phyloP scores from a whole-genome alignment of 805 yeast genomes.

The Kazachstania taianensis region DNA sequence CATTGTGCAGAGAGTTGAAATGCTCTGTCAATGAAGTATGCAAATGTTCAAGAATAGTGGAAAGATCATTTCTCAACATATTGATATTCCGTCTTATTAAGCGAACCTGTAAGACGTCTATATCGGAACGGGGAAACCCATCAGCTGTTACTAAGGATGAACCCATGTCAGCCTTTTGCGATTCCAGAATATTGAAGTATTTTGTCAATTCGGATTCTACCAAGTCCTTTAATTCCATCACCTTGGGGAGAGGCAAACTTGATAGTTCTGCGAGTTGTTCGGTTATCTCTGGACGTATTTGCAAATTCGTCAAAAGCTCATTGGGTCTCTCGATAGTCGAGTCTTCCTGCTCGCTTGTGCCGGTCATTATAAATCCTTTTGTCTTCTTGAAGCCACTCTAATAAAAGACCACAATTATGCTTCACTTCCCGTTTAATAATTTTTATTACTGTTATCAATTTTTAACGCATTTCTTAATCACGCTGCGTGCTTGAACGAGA shows the following conservation, averaged over 20 bases:
- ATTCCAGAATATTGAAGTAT: slow-evolving; percentile 35
- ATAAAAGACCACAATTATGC: background rate
- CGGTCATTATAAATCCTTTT: no score
- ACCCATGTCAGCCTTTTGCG: slow-evolving; percentile 48
- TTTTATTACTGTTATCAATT: no score
- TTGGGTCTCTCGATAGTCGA: no score
- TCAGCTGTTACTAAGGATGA: slow-evolving; percentile 57
- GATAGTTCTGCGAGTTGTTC: slow-evolving; percentile 2
- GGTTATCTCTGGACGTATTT: slow-evolving; percentile 8
- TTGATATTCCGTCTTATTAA: slow-evolving; percentile 53
- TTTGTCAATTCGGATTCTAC: slow-evolving; percentile 35
- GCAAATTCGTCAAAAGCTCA: slow-evolving; percentile 6
- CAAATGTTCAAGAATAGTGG: slow-evolving; percentile 37
- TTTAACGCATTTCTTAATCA: no score
- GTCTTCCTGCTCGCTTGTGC: background rate
- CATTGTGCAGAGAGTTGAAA: slow-evolving; percentile 21
- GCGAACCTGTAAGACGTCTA: slow-evolving; percentile 67
- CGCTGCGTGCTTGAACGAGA: no score
- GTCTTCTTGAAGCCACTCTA: no score
- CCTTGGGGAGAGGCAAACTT: slow-evolving; percentile 8
- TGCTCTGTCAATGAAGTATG: slow-evolving; percentile 38
- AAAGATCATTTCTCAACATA: slow-evolving; percentile 60
- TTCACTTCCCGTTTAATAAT: no score
- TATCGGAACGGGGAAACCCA: slow-evolving; percentile 79
- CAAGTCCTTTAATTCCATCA: slow-evolving; percentile 27